phyloP scores from a whole-genome alignment of 2,329 filamentous ascomycete genomes.

The Phialophora macrospora region DNA sequence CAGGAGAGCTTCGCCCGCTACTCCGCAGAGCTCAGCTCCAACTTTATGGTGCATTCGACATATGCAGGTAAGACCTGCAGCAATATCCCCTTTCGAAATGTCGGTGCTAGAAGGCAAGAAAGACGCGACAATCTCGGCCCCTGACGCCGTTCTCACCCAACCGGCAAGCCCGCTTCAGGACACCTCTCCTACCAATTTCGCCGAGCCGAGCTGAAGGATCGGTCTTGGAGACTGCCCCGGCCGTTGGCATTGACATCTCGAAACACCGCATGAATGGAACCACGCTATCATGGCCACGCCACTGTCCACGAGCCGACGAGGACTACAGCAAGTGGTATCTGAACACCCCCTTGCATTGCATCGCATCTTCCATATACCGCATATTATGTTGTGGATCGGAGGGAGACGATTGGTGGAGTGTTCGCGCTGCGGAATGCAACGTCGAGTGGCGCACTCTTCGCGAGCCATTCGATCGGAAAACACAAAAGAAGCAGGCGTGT shows the following conservation, averaged over 20 bases:
- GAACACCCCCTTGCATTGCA: background rate
- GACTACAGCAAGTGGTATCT: background rate
- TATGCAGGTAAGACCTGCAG: background rate
- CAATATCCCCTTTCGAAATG: background rate
- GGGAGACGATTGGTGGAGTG: background rate
- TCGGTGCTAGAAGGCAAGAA: background rate
- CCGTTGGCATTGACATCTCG: background rate
- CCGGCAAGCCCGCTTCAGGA: background rate
- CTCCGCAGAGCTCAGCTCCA: conserved; percentile 1
- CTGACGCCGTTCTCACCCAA: background rate
- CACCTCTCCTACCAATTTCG: background rate
- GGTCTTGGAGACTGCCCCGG: background rate
- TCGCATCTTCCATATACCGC: background rate
- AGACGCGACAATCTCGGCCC: background rate
- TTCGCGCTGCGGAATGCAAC: background rate
- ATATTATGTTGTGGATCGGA: background rate
- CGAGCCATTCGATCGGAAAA: background rate
- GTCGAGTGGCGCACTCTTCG: background rate
- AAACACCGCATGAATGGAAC: background rate
- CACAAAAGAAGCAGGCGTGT: background rate
- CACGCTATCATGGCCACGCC: background rate
- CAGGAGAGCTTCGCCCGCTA: background rate
- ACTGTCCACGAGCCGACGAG: background rate
- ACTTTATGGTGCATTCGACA: background rate
- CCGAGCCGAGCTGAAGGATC: background rate